These are phyloP conservation scores for Pyrenophora seminiperda DNA, from an alignment of 2,329 filamentous ascomycete genomes.

Conservation along the genomic window DNA sequence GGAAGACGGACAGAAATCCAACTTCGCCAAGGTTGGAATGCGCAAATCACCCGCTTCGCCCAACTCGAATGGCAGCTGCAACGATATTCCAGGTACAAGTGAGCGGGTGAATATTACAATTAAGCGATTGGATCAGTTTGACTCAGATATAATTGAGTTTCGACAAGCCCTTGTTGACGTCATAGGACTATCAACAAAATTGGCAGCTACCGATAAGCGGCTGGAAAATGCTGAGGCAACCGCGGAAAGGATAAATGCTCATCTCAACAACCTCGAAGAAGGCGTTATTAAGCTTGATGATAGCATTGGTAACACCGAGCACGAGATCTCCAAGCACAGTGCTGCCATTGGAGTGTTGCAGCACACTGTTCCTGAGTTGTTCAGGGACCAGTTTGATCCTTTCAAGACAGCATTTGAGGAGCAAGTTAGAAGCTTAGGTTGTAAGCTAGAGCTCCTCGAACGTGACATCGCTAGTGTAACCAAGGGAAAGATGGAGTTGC, in stretches of 20 bases:
- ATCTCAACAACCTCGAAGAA: neutral
- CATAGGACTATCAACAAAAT: neutral
- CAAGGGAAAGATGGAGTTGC: neutral
- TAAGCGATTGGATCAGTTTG: neutral
- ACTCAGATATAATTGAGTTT: neutral
- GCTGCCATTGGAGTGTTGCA: neutral
- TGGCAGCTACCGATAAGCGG: neutral
- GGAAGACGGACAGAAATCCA: neutral
- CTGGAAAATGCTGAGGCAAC: neutral
- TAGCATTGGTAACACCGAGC: neutral
- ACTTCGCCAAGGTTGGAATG: neutral
- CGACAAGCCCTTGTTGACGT: neutral
- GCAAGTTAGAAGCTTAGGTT: neutral
- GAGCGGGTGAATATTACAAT: neutral
- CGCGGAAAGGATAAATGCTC: neutral
- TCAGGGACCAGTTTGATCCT: slow-evolving; percentile 15
- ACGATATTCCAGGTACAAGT: too few relatives aligned
- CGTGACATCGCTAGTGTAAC: neutral
- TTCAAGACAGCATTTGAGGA: slow-evolving; percentile 8
- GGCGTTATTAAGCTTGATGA: neutral
- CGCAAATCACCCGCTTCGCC: neutral
- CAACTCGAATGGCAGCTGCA: neutral
- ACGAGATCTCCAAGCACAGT: neutral
- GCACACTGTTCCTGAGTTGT: slow-evolving; percentile 6
- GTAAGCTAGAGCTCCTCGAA: neutral